Conservation (phyloP, 108 stramenopile genomes). For the Fragilaria crotonensis region DNA sequence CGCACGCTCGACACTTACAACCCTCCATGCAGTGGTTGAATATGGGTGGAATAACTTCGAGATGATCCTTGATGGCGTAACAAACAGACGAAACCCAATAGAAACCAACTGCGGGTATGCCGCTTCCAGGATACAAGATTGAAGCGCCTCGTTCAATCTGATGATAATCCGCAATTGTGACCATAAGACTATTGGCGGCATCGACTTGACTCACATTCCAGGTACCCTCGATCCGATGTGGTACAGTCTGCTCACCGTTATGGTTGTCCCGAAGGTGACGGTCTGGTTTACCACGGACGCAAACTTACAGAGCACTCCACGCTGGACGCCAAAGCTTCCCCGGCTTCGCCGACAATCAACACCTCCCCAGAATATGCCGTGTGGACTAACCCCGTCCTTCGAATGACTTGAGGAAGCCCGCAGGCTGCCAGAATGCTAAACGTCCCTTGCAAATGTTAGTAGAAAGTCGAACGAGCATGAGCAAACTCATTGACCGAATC, state of each 20-base stretch:
- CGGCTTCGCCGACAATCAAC: not conserved
- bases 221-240: not conserved
- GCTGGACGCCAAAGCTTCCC: not conserved
- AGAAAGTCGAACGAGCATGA: slow-evolving; percentile 3
- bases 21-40: not conserved
- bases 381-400: not conserved
- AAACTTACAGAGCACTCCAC: not conserved
- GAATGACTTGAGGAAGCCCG: not conserved
- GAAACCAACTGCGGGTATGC: not conserved
- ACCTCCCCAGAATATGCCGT: slow-evolving; percentile 4
- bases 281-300: not conserved
- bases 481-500: not conserved
- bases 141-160: not conserved
- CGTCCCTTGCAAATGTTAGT: not conserved
- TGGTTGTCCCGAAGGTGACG: too few species aligned
- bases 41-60: not conserved
- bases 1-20: not conserved
- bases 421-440: slow-evolving; percentile 1
- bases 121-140: slow-evolving; percentile 1
- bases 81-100: slow-evolving; percentile 1
- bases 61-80: not conserved
- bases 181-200: slow-evolving; percentile 1
- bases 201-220: not conserved
- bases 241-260: too few species aligned
- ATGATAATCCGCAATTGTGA: slow-evolving; percentile 8